Base-by-base conservation (phyloP, 1,284 basidiomycete species). In the Cryptococcus sp. region DNA sequence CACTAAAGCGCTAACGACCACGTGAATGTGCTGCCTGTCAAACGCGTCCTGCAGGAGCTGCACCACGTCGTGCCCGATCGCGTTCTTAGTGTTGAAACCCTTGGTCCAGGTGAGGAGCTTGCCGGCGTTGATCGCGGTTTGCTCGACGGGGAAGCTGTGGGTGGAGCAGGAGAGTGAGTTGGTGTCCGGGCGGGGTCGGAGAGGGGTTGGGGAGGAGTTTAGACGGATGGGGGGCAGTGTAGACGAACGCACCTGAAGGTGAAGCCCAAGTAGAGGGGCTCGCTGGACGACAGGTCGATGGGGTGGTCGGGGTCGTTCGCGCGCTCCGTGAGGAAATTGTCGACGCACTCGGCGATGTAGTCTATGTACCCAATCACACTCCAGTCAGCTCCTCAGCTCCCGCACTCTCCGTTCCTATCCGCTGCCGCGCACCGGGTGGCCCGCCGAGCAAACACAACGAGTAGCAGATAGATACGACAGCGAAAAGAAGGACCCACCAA, bases 51-150 rank as follows among this genome's bases (percentile, higher is more conserved):
- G 96, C 20, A 98, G 80, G 33, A 98, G 81, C 67, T 87, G 83
- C 23, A 98, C 92, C 28, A 98, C 87, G 72, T 98, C 96, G 64
- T 93, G 82, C 40, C 94, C 94, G 46, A 94, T 79, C 0, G 95
- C 94, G 71, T 93, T 89, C 75, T 86, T 91, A 16, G 91, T 91
- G 18, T 87, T 79, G 75, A 96, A 97, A 4, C 93, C 92, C 77
- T 97, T 97, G n/a, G 93, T 96, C 93, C 94, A 97, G 1, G 89
- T 93, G 46, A 97, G 80, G 56, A 98, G 86, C 59, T 86, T 90
- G 2, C 96, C 95, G 33, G 85, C 84, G 70, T 88, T 87, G 37
- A 98, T 82, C 1, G 95, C 93, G 0, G 91, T 92, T 74, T 98
- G 96, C 70, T 97, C 91, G 46, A 98, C 96, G 2, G 95, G 96